Percentiles rank a stretch among this genome's conserved stretches.
Evolutionary conservation across 208 protist genomes (phyloP).

Genomic region (Wallacemonas sp.): DNA sequence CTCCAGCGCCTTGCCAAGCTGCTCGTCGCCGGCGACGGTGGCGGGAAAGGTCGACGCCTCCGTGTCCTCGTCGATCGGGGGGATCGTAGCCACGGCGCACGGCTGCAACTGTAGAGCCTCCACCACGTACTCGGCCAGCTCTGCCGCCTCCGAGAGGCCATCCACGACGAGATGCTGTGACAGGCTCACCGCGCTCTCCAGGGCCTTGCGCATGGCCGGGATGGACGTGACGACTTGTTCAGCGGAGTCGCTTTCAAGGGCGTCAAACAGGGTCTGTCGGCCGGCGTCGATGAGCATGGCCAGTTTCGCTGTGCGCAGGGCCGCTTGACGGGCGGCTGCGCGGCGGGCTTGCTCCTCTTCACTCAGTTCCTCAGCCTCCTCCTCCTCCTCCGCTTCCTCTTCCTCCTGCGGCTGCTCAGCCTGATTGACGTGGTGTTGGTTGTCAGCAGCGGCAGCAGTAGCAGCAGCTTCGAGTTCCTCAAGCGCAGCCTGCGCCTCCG

Average conservation of each 20-base stretch:
- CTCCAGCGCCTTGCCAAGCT: slow-evolving; percentile 31
- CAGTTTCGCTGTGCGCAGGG: slow-evolving; percentile 12
- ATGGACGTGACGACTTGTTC: not conserved
- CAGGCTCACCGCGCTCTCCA: slow-evolving; percentile 16
- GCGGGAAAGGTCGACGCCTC: not conserved
- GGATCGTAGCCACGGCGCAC: slow-evolving; percentile 32
- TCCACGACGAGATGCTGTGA: slow-evolving; percentile 25
- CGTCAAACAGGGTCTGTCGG: slow-evolving; percentile 11
- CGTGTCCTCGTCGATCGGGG: not conserved
- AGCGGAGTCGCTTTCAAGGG: not conserved
- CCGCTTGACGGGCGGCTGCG: slow-evolving; percentile 6
- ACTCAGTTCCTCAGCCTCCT: slow-evolving; percentile 1
- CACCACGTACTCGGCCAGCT: slow-evolving; percentile 48
- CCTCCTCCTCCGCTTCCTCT: slow-evolving; percentile 11
- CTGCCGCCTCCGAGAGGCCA: slow-evolving; percentile 18
- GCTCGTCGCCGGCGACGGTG: slow-evolving; percentile 35
- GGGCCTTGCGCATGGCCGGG: slow-evolving; percentile 15
- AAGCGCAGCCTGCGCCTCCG: slow-evolving; percentile 43
- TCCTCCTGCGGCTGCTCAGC: slow-evolving; percentile 19
- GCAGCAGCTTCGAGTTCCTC: slow-evolving; percentile 22
- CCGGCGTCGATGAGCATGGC: slow-evolving; percentile 25
- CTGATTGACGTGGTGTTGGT: not conserved
- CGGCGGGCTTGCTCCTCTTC: slow-evolving; percentile 13
- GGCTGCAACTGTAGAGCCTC: slow-evolving; percentile 45
- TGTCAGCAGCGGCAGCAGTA: too few relatives aligned